Conservation (phyloP, 768 basidiomycete genomes). For the Lactarius quietus region DNA sequence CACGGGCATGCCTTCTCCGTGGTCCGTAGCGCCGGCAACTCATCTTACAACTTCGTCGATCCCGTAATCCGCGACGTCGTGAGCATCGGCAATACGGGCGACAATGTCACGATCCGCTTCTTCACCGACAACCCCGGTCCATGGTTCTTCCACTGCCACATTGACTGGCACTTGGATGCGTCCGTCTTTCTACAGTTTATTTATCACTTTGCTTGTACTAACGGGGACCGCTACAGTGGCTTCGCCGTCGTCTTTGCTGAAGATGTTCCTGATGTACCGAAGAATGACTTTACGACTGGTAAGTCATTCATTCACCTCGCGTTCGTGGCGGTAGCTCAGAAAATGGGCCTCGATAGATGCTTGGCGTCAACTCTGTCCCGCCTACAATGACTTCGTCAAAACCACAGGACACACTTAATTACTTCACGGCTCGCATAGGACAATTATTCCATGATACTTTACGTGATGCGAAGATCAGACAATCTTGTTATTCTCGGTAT, state of each 20-base stretch:
- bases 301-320: not conserved
- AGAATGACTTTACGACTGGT: not conserved
- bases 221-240: not conserved
- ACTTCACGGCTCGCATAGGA: not conserved
- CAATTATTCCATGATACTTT: not conserved
- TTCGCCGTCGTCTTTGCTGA: constrained; percentile 18
- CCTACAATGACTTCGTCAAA: constrained; percentile 2
- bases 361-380: constrained; percentile 13
- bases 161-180: constrained; percentile 32
- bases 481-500: too few species aligned
- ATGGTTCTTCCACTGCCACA: constrained; percentile 34
- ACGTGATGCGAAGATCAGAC: not conserved
- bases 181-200: too few species aligned
- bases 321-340: not conserved
- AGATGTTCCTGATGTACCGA: constrained; percentile 13
- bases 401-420: not conserved
- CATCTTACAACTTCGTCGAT: constrained; percentile 18
- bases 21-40: constrained; percentile 12
- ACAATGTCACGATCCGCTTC: constrained; percentile 31
- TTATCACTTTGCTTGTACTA: too few species aligned
- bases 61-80: constrained; percentile 28
- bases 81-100: constrained; percentile 15
- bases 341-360: not conserved
- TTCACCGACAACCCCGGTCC: constrained; percentile 32
- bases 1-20: constrained; percentile 20